These are phyloP conservation scores for Boletus semigastroideus DNA, from an alignment of 1,284 basidiomycete species.

Conservation along the genomic window DNA sequence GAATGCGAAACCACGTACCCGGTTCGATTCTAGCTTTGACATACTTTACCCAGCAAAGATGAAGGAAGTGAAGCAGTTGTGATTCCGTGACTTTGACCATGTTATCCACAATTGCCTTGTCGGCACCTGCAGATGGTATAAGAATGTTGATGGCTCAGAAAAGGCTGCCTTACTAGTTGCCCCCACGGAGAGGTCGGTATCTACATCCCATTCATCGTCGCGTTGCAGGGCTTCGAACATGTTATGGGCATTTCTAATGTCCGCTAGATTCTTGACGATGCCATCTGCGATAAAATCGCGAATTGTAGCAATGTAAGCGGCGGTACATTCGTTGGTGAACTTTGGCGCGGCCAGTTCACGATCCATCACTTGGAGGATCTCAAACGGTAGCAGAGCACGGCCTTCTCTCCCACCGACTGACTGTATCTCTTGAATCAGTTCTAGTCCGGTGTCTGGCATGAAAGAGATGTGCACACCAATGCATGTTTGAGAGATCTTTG, in stretches of 20 bases:
- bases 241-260: constrained; percentile 71
- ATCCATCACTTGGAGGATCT: constrained; percentile 79
- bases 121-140: constrained; percentile 44
- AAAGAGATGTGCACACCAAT: constrained; percentile 48
- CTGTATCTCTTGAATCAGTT: constrained; percentile 37
- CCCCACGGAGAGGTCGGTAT: constrained; percentile 77
- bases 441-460: background rate
- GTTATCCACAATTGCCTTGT: constrained; percentile 81
- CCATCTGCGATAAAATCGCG: constrained; percentile 72
- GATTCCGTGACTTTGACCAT: constrained; percentile 85
- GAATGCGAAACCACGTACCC: constrained; percentile 41
- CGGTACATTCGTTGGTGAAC: constrained; percentile 72
- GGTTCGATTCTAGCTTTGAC: constrained; percentile 95
- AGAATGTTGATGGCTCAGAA: background rate
- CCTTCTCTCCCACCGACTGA: constrained; percentile 59
- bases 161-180: constrained; percentile 54
- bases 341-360: constrained; percentile 57
- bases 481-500: constrained; percentile 89
- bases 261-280: constrained; percentile 70
- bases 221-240: constrained; percentile 84
- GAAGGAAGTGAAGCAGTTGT: constrained; percentile 80
- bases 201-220: constrained; percentile 75
- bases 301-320: constrained; percentile 77
- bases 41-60: constrained; percentile 89
- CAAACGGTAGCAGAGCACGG: constrained; percentile 80